These are phyloP conservation scores for Geoglossum glabrum DNA, from an alignment of 495 filamentous ascomycete genomes.

Conservation along the genomic window DNA sequence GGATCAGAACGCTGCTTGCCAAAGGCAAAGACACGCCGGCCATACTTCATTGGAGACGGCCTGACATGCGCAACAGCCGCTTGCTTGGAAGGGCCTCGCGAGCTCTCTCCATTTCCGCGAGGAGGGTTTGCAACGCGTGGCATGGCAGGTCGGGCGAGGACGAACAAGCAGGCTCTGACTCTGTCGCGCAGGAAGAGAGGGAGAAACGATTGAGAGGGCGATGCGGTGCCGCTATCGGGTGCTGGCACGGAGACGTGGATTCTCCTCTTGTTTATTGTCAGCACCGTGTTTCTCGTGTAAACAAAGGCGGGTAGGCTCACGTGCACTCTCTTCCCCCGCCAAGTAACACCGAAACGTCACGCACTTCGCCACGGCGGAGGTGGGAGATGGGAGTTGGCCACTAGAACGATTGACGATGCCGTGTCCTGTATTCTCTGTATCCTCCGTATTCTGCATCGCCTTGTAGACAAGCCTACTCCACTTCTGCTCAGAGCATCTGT, in stretches of 20 bases:
- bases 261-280: background rate
- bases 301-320: background rate
- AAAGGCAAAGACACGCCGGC: background rate
- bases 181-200: no score
- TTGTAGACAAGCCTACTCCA: background rate
- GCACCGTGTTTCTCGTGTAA: background rate
- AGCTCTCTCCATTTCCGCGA: background rate
- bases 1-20: slow-evolving; percentile 2
- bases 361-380: no score
- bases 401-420: background rate
- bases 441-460: background rate
- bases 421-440: background rate
- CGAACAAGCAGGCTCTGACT: background rate
- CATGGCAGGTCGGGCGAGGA: background rate
- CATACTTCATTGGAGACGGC: slow-evolving; percentile 2
- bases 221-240: background rate
- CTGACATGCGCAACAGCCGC: slow-evolving; percentile 3
- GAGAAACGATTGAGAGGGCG: no score
- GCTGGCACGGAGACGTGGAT: no score
- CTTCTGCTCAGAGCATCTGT: background rate
- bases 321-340: no score
- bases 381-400: no score
- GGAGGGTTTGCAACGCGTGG: slow-evolving; percentile 6
- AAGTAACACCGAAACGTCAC: no score
- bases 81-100: background rate